A percentile compares a stretch with the other conserved stretches of the same genome.
phyloP scores from a whole-genome alignment of 2,329 filamentous ascomycete species.

The Colletotrichum lini region DNA sequence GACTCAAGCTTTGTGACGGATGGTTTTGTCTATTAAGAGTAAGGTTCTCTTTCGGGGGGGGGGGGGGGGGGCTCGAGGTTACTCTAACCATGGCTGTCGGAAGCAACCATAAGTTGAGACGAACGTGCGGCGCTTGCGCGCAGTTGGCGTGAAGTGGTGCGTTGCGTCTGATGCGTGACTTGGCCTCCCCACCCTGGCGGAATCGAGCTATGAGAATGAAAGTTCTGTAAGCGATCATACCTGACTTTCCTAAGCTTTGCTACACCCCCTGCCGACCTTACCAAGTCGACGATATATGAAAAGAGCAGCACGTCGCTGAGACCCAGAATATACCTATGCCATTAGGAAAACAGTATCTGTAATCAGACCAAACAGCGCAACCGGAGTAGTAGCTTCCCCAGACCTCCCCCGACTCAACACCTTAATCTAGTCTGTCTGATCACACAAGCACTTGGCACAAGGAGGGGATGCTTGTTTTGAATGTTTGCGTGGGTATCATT shows the following conservation, averaged over 20 bases:
- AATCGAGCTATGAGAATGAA: too few relatives aligned
- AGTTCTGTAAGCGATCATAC: too few relatives aligned
- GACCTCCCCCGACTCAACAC: not conserved
- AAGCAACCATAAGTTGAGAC: slow-evolving; percentile 1
- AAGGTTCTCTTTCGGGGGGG: not conserved
- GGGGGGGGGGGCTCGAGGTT: not conserved
- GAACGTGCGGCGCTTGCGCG: slow-evolving; percentile 11
- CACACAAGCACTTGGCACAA: not conserved
- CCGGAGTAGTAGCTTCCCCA: too few relatives aligned
- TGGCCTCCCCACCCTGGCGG: too few relatives aligned
- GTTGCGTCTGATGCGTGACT: not conserved
- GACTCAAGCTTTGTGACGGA: not conserved
- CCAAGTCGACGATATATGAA: too few relatives aligned
- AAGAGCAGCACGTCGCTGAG: too few relatives aligned
- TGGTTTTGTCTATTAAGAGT: not conserved
- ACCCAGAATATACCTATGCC: too few relatives aligned
- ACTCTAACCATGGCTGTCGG: not conserved
- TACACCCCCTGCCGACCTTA: too few relatives aligned
- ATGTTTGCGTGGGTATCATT: slow-evolving; percentile 21
- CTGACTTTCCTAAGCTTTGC: too few relatives aligned
- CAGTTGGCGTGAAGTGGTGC: not conserved
- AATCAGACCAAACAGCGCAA: too few relatives aligned
- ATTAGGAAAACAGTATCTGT: too few relatives aligned
- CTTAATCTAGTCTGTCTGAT: not conserved
- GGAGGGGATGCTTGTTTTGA: not conserved